Evolutionary conservation across 306 rosid genomes (phyloP).

Genomic region (Castanospermum australe): DNA sequence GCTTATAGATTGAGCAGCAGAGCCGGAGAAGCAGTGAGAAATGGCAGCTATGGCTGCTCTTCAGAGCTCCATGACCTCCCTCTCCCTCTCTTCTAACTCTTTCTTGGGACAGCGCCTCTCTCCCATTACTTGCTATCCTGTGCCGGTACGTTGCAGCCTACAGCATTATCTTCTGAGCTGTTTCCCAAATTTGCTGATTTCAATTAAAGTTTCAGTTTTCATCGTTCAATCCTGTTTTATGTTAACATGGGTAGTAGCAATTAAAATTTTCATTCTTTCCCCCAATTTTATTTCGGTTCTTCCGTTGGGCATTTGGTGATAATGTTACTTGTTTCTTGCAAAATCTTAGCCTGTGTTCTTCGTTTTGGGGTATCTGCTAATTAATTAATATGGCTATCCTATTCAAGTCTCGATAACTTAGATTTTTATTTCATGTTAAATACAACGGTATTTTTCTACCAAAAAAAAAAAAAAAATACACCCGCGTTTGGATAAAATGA

Average conservation of each 20-base stretch:
- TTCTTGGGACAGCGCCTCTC: slow-evolving; percentile 84
- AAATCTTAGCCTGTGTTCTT: not conserved
- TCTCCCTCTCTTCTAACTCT: slow-evolving; percentile 73
- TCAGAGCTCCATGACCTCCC: slow-evolving; percentile 73
- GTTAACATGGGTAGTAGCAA: not conserved
- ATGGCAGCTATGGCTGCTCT: slow-evolving; percentile 95
- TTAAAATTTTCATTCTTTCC: not conserved
- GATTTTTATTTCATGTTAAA: not conserved
- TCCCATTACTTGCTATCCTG: slow-evolving; percentile 44
- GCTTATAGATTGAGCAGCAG: too few relatives aligned
- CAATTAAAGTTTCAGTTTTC: slow-evolving; percentile 15
- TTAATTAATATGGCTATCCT: not conserved
- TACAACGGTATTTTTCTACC: not conserved
- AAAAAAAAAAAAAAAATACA: too few relatives aligned
- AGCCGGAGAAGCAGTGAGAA: slow-evolving; percentile 42
- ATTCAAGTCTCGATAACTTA: too few relatives aligned
- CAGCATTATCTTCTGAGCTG: not conserved
- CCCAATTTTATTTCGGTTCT: not conserved
- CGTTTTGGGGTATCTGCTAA: not conserved
- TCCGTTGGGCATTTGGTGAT: not conserved
- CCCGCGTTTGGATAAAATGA: not conserved
- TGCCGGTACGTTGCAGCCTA: slow-evolving; percentile 40
- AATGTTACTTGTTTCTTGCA: not conserved
- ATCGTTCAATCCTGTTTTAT: not conserved
- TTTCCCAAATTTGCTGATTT: not conserved